Base-by-base conservation (phyloP, 805 yeast species). In the Naumovozyma baii region DNA sequence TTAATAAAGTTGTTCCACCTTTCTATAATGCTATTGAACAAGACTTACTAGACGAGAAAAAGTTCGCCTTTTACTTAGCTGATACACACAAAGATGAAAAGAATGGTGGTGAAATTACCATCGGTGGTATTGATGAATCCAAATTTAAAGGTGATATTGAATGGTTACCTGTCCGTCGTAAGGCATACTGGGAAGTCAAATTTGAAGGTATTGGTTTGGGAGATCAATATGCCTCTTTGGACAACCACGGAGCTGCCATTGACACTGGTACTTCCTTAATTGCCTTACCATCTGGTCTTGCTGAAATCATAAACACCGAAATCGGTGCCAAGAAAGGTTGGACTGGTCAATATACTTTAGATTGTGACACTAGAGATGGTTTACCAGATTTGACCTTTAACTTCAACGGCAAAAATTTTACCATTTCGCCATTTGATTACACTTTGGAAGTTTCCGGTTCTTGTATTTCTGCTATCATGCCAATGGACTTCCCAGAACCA, bases 141-240 rank as follows among this genome's bases (percentile, higher is more conserved):
- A 75, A 78, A 61, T 86, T 69, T 64, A 66, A 69, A 37, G 98
- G 98, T 50, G 77, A 90, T 51, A 74, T 92, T 56, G 83, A 90
- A 39, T 87, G 94, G 87, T 75, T 92, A 66, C 98, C 98, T 43
- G 94, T 92, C 46, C 86, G 98, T 73, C 85, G 98, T 75, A 87
- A 88, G 79, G 98, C 97, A 26, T 92, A 92, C 76, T 92, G 98
- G 98, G 98, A 92, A 73, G 98, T 92, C 44, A 76, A 81, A 52
- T 82, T 92, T 52, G 86, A 86, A 53, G 88, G 95, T 52, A 72
- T 92, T 61, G 84, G 88, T 33, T 73, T 92, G 47, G 98, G 98
- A 56, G 83, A 83, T 51, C 95, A 92, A 68, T 83, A 74, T 57
- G 96, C 97, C 37, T 76, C 72, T 52, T 76, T 92, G 57, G 75